phyloP scores from a whole-genome alignment of 495 filamentous ascomycete genomes.

The Pseudevernia furfuracea region DNA sequence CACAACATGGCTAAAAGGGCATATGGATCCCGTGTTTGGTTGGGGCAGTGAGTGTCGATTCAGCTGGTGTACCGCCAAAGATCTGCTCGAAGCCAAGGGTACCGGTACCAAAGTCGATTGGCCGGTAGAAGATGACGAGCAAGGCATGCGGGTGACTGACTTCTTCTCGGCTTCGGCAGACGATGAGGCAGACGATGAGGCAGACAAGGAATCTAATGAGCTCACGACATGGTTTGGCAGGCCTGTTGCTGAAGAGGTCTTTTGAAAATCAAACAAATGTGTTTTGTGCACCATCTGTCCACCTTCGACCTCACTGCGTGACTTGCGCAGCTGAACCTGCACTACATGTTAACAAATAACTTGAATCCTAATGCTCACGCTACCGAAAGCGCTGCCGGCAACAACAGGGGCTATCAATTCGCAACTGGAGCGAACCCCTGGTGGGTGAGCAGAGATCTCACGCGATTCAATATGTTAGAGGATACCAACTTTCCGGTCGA shows the following conservation, averaged over 20 bases:
- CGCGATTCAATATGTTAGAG: neutral
- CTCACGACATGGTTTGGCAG: constrained; percentile 26
- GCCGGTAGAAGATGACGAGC: constrained; percentile 63
- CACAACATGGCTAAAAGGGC: constrained; percentile 67
- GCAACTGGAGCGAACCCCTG: neutral
- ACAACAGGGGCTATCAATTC: neutral
- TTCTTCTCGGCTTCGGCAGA: constrained; percentile 48
- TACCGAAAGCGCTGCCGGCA: neutral
- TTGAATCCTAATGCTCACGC: neutral
- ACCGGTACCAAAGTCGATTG: constrained; percentile 70
- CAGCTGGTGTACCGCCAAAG: constrained; percentile 84
- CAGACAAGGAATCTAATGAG: constrained; percentile 22
- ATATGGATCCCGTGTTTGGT: constrained; percentile 90
- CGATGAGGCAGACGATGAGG: constrained; percentile 22
- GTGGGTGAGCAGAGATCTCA: neutral
- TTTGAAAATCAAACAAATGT: constrained; percentile 15
- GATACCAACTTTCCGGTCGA: neutral
- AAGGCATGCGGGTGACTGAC: constrained; percentile 60
- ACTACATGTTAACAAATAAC: neutral
- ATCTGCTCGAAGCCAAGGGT: constrained; percentile 67
- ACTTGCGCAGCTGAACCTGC: neutral
- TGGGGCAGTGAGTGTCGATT: constrained; percentile 91
- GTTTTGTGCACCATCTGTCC: neutral
- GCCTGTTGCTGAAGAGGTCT: constrained; percentile 22
- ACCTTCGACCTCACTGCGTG: neutral